phyloP scores from a whole-genome alignment of 2,329 filamentous ascomycete species.

The Lachnellula cervina region DNA sequence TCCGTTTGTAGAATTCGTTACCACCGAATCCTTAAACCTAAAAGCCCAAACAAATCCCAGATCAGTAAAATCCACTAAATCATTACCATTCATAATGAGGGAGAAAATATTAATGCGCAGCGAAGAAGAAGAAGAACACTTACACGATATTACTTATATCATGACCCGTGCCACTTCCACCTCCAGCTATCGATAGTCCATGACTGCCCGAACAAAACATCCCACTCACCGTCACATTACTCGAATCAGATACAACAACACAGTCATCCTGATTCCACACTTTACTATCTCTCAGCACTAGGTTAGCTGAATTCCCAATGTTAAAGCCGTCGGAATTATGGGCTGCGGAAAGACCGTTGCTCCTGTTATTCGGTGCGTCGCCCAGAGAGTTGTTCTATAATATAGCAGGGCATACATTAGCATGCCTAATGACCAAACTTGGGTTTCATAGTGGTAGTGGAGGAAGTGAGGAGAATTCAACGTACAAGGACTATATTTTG shows the following conservation, averaged over 20 bases:
- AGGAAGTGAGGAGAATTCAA: no score
- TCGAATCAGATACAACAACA: conserved; percentile 20
- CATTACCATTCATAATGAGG: no score
- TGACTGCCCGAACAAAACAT: conserved; percentile 10
- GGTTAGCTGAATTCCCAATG: conserved; percentile 28
- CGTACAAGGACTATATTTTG: conserved; percentile 32
- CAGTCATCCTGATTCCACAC: conserved; percentile 34
- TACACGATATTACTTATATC: conserved; percentile 11
- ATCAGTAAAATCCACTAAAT: neutral
- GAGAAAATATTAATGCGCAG: no score
- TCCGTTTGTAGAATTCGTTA: conserved; percentile 29
- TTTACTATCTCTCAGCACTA: conserved; percentile 25
- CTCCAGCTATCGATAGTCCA: conserved; percentile 8
- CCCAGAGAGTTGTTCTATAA: conserved; percentile 34
- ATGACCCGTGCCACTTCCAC: conserved; percentile 4
- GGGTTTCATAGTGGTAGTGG: no score
- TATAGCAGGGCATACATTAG: no score
- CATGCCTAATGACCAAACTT: no score
- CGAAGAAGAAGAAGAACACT: no score
- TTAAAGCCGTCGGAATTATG: conserved; percentile 37
- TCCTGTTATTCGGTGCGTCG: conserved; percentile 32
- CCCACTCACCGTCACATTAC: conserved; percentile 6
- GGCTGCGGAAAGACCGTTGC: conserved; percentile 32
- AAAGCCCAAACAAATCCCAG: neutral
- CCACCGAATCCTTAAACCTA: conserved; percentile 22